Base-by-base conservation (phyloP, 176 grass and related monocot genomes). In the Eragrostis curvula region DNA sequence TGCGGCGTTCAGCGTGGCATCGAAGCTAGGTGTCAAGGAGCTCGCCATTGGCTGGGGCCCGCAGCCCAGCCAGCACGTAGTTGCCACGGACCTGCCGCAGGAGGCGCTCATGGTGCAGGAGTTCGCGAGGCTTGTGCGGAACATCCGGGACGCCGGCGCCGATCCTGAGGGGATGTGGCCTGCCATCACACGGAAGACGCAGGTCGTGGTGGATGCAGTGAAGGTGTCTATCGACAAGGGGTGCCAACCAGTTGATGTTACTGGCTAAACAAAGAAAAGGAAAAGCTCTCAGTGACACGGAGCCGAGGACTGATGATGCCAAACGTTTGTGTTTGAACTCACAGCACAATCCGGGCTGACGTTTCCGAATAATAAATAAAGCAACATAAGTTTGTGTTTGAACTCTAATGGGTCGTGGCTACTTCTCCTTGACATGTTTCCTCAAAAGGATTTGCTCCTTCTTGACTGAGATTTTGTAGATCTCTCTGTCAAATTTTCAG, bases 81-180 rank as follows among this genome's bases (percentile, higher is more conserved):
- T 94, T 14, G 17, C 50, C 24, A 88, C 84, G 25, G 82, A 88
- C 12, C 88, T 97, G 30, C 87, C 91, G 9, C 89, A 97, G 76
- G 89, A 97, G 32, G 89, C 76, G 0, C 85, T 91, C 43, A 97
- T 97, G 91, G 68, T 94, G 20, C 67, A 75, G 79, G 94, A 92
- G 74, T 94, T 97, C 72, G 47, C 87, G 0, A 94, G 89, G 56
- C 80, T 92, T 66, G 94, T 82, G 49, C 55, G 59, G 66, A 63
- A 39, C 83, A 88, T 94, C 66, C 79, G 84, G 12, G 94, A 94
- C 48, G 68, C 73, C 6, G 83, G 72, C 7, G 65, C 28, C 59
- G 89, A 79, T 9, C 91, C 94, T 81, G 91, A 97, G 21, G 50
- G 36, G 8, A 94, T 85, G 86, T 97, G 94, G 94, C 85, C 83